Evolutionary conservation across 2,329 filamentous ascomycete species (phyloP), one percentile per base, ranked within the genome.

Genomic region (Cercospora janseana): DNA sequence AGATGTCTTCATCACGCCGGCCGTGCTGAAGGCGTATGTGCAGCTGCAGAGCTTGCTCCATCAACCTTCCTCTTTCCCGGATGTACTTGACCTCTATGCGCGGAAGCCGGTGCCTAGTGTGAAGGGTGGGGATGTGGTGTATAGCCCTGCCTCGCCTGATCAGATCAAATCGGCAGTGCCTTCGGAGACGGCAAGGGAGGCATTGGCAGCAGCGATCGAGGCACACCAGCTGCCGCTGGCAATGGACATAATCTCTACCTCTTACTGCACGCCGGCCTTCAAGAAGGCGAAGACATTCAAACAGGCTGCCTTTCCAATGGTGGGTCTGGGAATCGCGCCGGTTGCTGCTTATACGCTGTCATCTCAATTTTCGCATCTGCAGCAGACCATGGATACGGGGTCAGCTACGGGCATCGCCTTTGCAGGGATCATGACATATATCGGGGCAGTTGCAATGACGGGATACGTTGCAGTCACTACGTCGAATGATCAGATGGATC

Each of bases 401-500:
- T 81, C 80, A 26, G 89, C 90, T 7, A 94, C 88, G 2, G 81
- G 81, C 8, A 81, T 94, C 53, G 85, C 87, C 4, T 89, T 95
- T 65, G 81, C 80, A 0, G 91, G 88, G 9, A 86, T 93, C 42
- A 73, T 92, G 54, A 87, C 89, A 5, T 98, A 97, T 68, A 77
- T 94, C 32, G 79, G 82, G 15, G 88, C 89, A 56, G 90, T 90
- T 4, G 84, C 82, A 3, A 88, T 85, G 7, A 80, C 97, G 46
- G 93, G 92, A 2, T 73, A 93, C 32, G 82, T 97, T 28, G 89
- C 92, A 6, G 75, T 94, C 52, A 84, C 88, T 20, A 96, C 92
- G 26, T 79, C 85, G 53, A 96, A 96, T 70, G 91, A 97, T 68
- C 90, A 97, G 70, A 95, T 96, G 88, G 85, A 86, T 63, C 82